Percentiles rank a stretch among this genome's conserved stretches.
Conservation (phyloP, 768 basidiomycete species). For the Gyrodon lividus region DNA sequence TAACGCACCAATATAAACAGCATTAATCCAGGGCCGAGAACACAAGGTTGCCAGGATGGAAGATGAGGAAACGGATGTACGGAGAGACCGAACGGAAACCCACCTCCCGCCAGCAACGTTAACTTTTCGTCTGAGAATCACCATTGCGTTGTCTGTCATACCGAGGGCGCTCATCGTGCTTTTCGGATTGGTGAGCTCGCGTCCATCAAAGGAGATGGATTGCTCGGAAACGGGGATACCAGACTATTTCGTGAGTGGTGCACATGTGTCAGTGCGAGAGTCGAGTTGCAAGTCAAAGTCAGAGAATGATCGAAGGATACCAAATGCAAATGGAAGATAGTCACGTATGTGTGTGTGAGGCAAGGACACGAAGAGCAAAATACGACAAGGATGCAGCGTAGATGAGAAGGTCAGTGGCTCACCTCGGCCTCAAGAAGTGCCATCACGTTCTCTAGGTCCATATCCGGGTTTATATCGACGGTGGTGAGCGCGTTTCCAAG, state of each 20-base stretch:
- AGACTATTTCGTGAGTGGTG: conserved; percentile 46
- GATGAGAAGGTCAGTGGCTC: conserved; percentile 27
- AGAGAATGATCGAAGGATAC: no score
- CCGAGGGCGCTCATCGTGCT: conserved; percentile 68
- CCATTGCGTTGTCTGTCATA: conserved; percentile 58
- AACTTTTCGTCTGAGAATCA: conserved; percentile 66
- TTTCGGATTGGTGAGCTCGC: conserved; percentile 64
- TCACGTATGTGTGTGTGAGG: no score
- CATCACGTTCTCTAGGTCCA: conserved; percentile 92
- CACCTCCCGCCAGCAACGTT: conserved; percentile 42
- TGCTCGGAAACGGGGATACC: conserved; percentile 73
- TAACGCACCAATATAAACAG: not conserved
- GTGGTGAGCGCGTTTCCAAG: conserved; percentile 54
- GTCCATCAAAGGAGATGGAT: conserved; percentile 63
- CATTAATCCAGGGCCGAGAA: not conserved
- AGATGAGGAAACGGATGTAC: no score
- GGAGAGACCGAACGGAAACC: not conserved
- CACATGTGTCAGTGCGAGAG: not conserved
- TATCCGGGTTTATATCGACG: conserved; percentile 83
- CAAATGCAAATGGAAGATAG: no score
- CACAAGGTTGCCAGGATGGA: not conserved
- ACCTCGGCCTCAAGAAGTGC: conserved; percentile 96
- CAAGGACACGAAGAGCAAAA: not conserved
- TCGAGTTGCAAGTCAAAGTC: not conserved
- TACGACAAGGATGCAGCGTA: not conserved